phyloP scores from a whole-genome alignment of 345 rosid genomes.

The Mercurialis annua region DNA sequence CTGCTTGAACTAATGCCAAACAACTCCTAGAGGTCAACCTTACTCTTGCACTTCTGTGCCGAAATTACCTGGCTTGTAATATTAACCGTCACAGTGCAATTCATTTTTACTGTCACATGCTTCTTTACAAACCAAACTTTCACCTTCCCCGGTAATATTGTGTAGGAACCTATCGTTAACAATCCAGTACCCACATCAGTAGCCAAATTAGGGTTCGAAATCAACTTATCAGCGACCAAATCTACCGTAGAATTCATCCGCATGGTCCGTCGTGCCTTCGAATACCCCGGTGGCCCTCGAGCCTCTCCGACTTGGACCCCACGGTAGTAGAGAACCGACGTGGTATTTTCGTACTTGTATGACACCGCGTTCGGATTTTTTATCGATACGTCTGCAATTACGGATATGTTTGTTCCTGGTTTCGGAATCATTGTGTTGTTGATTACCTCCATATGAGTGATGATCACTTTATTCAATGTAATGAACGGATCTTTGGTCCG shows the following conservation, averaged over 20 bases:
- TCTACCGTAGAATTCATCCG: constrained; percentile 64
- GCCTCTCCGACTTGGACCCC: constrained; percentile 67
- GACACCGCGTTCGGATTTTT: constrained; percentile 75
- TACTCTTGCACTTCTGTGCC: constrained; percentile 43
- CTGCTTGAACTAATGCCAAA: background rate
- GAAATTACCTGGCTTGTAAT: constrained; percentile 38
- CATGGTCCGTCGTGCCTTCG: constrained; percentile 53
- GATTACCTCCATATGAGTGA: constrained; percentile 44
- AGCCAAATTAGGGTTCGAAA: constrained; percentile 34
- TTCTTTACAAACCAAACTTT: constrained; percentile 44
- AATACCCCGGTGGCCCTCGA: constrained; percentile 56
- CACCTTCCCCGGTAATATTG: constrained; percentile 61
- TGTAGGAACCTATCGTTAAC: constrained; percentile 48
- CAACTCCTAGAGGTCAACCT: constrained; percentile 46
- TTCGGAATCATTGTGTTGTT: constrained; percentile 46
- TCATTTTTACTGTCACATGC: constrained; percentile 54
- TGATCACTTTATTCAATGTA: constrained; percentile 43
- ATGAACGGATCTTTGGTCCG: constrained; percentile 59
- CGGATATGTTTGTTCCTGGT: constrained; percentile 62
- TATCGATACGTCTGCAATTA: constrained; percentile 62
- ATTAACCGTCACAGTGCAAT: constrained; percentile 53
- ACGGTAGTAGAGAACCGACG: constrained; percentile 54
- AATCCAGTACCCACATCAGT: constrained; percentile 43
- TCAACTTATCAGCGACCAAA: constrained; percentile 41
- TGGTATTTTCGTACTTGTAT: constrained; percentile 60